Conservation (phyloP, 1,139 yeast species). For the Blastobotrys arbuscula region DNA sequence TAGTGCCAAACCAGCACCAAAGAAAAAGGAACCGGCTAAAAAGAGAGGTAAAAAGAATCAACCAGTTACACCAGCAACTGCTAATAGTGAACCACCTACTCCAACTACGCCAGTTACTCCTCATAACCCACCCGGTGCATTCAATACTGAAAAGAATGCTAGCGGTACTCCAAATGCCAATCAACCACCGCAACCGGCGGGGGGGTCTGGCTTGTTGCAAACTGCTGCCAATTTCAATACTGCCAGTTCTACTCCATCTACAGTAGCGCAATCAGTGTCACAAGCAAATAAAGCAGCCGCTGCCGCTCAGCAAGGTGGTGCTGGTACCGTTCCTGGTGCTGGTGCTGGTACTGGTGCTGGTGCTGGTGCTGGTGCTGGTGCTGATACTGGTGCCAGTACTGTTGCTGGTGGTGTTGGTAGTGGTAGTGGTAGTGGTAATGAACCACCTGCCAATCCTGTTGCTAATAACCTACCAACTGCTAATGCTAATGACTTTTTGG, state of each 20-base stretch:
- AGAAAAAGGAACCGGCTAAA: slow-evolving; percentile 30
- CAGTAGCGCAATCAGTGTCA: slow-evolving; percentile 9
- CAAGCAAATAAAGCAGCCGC: slow-evolving; percentile 13
- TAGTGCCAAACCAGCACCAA: slow-evolving; percentile 23
- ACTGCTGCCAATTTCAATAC: slow-evolving; percentile 23
- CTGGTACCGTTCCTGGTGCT: background rate
- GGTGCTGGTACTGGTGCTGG: background rate
- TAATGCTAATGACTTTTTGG: slow-evolving; percentile 19
- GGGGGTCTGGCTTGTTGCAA: slow-evolving; percentile 20
- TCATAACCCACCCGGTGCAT: slow-evolving; percentile 25
- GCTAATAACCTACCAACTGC: background rate
- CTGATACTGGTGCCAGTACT: background rate
- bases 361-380: slow-evolving; percentile 1
- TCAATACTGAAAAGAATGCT: slow-evolving; percentile 14
- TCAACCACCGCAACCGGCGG: slow-evolving; percentile 1
- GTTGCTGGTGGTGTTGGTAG: background rate
- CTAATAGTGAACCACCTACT: slow-evolving; percentile 35
- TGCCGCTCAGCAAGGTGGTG: slow-evolving; percentile 4
- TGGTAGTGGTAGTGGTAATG: too few relatives aligned
- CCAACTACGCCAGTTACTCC: slow-evolving; percentile 39
- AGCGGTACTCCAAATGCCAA: slow-evolving; percentile 3
- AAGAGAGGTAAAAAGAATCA: slow-evolving; percentile 36
- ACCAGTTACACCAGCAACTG: slow-evolving; percentile 29
- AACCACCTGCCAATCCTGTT: slow-evolving; percentile 9
- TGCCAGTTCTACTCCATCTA: background rate